These are phyloP conservation scores for Astrothelium subdiscretum DNA, from an alignment of 495 filamentous ascomycete species.

Conservation along the genomic window DNA sequence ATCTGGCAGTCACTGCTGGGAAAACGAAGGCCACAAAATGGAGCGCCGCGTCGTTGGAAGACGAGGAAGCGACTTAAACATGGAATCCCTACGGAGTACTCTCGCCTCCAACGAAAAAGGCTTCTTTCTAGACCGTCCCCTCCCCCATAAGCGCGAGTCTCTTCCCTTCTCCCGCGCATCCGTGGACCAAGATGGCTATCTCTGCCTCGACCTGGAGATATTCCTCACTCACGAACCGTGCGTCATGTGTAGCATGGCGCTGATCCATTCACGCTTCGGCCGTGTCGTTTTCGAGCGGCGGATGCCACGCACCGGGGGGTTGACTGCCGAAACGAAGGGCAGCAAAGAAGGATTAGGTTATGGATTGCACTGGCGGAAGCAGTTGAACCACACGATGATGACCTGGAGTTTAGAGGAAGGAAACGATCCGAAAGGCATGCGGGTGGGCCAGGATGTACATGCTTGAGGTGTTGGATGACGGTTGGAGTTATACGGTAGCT, in stretches of 20 bases:
- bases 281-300: slow-evolving; percentile 62
- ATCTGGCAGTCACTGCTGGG: background rate
- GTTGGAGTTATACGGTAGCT: background rate
- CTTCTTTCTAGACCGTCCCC: slow-evolving; percentile 29
- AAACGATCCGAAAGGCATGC: slow-evolving; percentile 5
- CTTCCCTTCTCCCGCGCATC: slow-evolving; percentile 28
- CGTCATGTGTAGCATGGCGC: slow-evolving; percentile 90
- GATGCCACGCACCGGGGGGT: slow-evolving; percentile 49
- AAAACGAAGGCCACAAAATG: background rate
- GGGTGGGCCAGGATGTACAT: background rate
- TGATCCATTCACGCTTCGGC: slow-evolving; percentile 81
- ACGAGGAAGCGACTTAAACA: background rate
- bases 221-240: slow-evolving; percentile 93
- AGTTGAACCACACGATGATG: slow-evolving; percentile 87
- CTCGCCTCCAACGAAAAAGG: background rate
- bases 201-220: slow-evolving; percentile 82
- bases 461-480: background rate
- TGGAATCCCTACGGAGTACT: background rate
- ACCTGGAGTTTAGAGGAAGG: slow-evolving; percentile 57
- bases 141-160: slow-evolving; percentile 24
- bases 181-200: slow-evolving; percentile 62
- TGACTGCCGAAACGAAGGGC: slow-evolving; percentile 35
- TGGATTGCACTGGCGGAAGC: slow-evolving; percentile 79
- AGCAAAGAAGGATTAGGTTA: slow-evolving; percentile 41
- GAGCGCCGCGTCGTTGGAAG: background rate